Evolutionary conservation across 129 eudicot species (phyloP).

Genomic region (Chrysanthemum makinoi): DNA sequence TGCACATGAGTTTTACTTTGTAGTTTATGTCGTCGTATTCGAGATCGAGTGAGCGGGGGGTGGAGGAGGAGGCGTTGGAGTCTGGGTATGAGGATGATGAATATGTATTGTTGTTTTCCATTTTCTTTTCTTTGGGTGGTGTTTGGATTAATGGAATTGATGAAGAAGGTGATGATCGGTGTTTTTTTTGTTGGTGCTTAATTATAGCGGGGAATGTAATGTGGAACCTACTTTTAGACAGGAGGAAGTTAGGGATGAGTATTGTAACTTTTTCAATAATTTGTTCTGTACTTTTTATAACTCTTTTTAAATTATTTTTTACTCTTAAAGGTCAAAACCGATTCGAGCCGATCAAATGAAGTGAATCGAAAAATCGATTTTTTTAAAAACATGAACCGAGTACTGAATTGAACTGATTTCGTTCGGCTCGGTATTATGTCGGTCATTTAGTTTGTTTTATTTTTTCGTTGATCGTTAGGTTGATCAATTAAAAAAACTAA

Average conservation of each 20-base stretch:
- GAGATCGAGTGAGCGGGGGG: slow-evolving; percentile 49
- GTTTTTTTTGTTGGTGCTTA: slow-evolving; percentile 8
- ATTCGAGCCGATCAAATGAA: no score
- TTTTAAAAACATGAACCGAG: no score
- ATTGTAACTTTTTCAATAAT: no score
- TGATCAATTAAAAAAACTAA: no score
- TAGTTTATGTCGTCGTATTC: slow-evolving; percentile 30
- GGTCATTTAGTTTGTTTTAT: no score
- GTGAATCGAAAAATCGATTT: no score
- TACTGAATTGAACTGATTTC: no score
- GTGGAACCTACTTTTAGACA: slow-evolving; percentile 3
- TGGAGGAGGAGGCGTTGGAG: slow-evolving; percentile 51
- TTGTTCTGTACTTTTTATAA: no score
- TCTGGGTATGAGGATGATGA: slow-evolving; percentile 39
- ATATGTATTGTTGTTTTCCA: slow-evolving; percentile 31
- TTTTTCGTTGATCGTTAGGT: no score
- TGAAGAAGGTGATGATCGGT: slow-evolving; percentile 8
- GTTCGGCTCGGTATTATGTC: no score
- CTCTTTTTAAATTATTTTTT: no score
- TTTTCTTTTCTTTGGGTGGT: not conserved
- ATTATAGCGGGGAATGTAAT: slow-evolving; percentile 14
- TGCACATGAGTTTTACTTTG: slow-evolving; percentile 57
- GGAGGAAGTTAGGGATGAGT: not conserved
- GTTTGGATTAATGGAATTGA: slow-evolving; percentile 6
- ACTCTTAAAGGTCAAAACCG: no score